Conservation (phyloP, 805 yeast species). For the Candida saitoana region DNA sequence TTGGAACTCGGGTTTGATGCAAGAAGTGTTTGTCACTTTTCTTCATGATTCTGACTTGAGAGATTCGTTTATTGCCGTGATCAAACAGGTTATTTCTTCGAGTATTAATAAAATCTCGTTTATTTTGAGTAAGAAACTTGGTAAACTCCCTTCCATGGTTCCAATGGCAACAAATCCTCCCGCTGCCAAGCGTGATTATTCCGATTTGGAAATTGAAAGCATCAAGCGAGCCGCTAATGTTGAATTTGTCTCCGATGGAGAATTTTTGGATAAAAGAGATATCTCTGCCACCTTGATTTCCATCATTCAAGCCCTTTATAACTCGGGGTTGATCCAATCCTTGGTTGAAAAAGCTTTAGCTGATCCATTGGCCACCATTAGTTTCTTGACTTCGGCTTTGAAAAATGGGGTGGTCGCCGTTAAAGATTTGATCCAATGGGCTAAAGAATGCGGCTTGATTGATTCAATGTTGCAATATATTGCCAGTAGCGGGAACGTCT, state of each 20-base stretch:
- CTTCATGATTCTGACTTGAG: slow-evolving; percentile 31
- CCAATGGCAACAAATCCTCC: slow-evolving; percentile 8
- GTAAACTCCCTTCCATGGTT: slow-evolving; percentile 8
- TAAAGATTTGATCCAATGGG: slow-evolving; percentile 35
- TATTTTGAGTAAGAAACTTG: slow-evolving; percentile 12
- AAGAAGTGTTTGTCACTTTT: slow-evolving; percentile 26
- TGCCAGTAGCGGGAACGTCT: slow-evolving; percentile 23
- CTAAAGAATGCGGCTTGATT: slow-evolving; percentile 34
- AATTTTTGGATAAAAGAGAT: slow-evolving; percentile 36
- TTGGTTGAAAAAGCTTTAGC: slow-evolving; percentile 32
- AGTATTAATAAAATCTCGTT: slow-evolving; percentile 14
- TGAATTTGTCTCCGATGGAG: slow-evolving; percentile 13
- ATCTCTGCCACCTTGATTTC: slow-evolving; percentile 21
- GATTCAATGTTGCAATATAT: slow-evolving; percentile 22
- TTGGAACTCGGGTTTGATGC: slow-evolving; percentile 39
- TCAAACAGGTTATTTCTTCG: slow-evolving; percentile 29
- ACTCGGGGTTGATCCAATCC: slow-evolving; percentile 30
- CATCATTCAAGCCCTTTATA: slow-evolving; percentile 26
- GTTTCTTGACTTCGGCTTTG: slow-evolving; percentile 30
- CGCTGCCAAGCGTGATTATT: slow-evolving; percentile 10
- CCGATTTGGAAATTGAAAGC: slow-evolving; percentile 6
- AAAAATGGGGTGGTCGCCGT: slow-evolving; percentile 29
- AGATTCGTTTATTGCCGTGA: slow-evolving; percentile 29
- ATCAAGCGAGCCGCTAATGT: slow-evolving; percentile 13
- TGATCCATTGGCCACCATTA: slow-evolving; percentile 32